Evolutionary conservation across 1,284 basidiomycete genomes (phyloP).

Genomic region (Trichosporon coremiiforme): DNA sequence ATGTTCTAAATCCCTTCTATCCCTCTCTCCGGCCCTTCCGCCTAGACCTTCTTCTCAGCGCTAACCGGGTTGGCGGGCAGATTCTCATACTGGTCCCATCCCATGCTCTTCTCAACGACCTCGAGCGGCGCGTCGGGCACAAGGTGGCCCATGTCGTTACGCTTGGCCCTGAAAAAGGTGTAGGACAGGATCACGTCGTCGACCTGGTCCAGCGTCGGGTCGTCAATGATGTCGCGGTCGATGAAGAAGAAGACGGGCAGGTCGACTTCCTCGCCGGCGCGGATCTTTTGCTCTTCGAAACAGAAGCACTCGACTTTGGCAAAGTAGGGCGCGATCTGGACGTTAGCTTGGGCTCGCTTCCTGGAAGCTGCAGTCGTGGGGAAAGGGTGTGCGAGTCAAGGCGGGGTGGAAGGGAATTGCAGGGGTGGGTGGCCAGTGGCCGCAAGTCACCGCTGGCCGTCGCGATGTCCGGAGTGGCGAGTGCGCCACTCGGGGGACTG

Average conservation of each 20-base stretch:
- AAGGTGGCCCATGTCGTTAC: constrained; percentile 76
- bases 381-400: no score
- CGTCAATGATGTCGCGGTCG: constrained; percentile 92
- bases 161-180: constrained; percentile 88
- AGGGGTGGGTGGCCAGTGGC: no score
- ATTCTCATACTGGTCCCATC: constrained; percentile 60
- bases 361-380: no score
- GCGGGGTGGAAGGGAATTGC: no score
- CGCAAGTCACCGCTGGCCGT: no score
- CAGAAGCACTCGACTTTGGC: constrained; percentile 99
- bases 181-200: constrained; percentile 93
- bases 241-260: constrained; percentile 99
- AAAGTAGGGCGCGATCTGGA: constrained; percentile 94
- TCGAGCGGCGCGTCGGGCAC: constrained; percentile 83
- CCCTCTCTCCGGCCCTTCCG: background rate
- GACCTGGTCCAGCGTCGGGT: constrained; percentile 79
- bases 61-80: constrained; percentile 23
- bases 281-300: constrained; percentile 95
- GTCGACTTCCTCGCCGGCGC: constrained; percentile 96
- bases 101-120: constrained; percentile 72
- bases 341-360: constrained; percentile 10
- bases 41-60: background rate
- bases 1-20: background rate
- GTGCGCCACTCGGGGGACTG: no score
- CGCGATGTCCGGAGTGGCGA: no score